Conservation (phyloP, 192 early-diverging fungal species). For the Diversispora epigaea region DNA sequence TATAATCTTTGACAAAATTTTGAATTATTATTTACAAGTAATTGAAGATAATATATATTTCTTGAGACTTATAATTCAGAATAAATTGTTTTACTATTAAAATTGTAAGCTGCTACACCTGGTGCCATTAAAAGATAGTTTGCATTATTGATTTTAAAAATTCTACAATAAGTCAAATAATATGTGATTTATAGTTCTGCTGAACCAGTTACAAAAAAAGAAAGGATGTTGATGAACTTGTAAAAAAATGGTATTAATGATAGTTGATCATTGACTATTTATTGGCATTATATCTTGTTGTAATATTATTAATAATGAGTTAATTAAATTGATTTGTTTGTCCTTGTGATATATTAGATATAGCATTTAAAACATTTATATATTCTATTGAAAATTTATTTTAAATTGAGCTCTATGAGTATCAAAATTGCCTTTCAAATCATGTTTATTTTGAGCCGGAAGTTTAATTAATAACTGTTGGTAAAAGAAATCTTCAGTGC, state of each 20-base stretch:
- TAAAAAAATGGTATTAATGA: neutral
- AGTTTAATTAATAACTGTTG: too few relatives aligned
- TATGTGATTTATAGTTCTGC: neutral
- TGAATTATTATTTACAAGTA: neutral
- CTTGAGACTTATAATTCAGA: neutral
- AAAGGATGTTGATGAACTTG: neutral
- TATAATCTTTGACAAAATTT: neutral
- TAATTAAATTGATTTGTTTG: too few relatives aligned
- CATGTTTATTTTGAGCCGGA: too few relatives aligned
- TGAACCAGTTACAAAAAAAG: slow-evolving; percentile 1
- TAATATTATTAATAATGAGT: too few relatives aligned
- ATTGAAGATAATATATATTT: neutral
- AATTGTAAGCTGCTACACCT: neutral
- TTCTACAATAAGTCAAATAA: neutral
- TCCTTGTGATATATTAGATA: too few relatives aligned
- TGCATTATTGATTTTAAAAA: neutral
- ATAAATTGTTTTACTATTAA: neutral
- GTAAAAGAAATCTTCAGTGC: too few relatives aligned
- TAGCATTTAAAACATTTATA: too few relatives aligned
- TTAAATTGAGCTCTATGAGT: too few relatives aligned
- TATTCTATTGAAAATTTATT: too few relatives aligned
- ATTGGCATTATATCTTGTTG: too few relatives aligned
- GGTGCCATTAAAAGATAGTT: slow-evolving; percentile 4
- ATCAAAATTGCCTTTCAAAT: too few relatives aligned
- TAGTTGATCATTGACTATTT: too few relatives aligned